Evolutionary conservation across 768 basidiomycete genomes (phyloP).

Genomic region (Auricularia cornea): DNA sequence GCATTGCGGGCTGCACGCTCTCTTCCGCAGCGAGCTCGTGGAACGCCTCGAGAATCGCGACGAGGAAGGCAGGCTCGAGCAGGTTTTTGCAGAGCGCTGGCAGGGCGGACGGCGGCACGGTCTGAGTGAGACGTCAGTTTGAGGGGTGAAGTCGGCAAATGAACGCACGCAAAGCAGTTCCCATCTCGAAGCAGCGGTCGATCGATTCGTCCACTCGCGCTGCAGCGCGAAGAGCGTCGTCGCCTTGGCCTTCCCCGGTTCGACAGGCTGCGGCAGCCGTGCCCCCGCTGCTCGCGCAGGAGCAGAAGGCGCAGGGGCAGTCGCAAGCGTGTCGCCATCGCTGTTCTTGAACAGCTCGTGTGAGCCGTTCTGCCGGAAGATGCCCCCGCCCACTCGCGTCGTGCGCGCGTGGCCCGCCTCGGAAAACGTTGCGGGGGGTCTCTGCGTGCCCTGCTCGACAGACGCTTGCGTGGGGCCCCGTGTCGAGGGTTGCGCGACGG

Average conservation of each 20-base stretch:
- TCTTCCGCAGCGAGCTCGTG: conserved; percentile 11
- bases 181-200: conserved; percentile 43
- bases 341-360: conserved; percentile 42
- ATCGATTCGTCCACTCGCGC: conserved; percentile 44
- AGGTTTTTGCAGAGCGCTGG: conserved; percentile 61
- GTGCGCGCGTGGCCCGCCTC: conserved; percentile 39
- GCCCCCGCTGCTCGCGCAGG: background rate
- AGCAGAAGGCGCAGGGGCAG: conserved; percentile 7
- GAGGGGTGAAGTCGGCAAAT: background rate
- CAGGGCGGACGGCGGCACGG: conserved; percentile 44
- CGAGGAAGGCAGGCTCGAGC: conserved; percentile 56
- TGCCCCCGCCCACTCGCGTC: conserved; percentile 54
- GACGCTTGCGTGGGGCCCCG: too few species aligned
- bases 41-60: conserved; percentile 49
- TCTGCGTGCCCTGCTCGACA: too few species aligned
- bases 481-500: too few species aligned
- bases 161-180: conserved; percentile 46
- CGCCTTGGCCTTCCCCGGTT: conserved; percentile 1
- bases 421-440: too few species aligned
- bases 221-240: conserved; percentile 54
- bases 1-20: conserved; percentile 18
- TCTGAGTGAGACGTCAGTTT: conserved; percentile 27
- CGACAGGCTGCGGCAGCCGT: conserved; percentile 5
- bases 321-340: conserved; percentile 10
- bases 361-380: conserved; percentile 58